phyloP scores from a whole-genome alignment of 2,329 filamentous ascomycete species.

The Penicillium psychrosexuale region DNA sequence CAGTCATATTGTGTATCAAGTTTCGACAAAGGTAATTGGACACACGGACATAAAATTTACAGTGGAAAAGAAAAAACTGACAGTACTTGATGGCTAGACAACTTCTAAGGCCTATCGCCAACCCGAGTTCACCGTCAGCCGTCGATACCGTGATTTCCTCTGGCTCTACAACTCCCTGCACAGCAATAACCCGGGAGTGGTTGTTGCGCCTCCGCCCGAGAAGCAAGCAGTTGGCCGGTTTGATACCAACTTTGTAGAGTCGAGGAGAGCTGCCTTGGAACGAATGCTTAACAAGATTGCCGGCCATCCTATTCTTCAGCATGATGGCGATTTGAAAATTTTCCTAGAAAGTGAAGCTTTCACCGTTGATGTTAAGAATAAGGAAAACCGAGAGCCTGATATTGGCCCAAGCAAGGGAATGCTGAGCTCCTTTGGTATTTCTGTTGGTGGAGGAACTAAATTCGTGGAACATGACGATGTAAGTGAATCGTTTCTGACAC shows the following conservation, averaged over 20 bases:
- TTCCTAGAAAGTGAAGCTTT: slow-evolving; percentile 96
- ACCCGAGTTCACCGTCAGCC: slow-evolving; percentile 86
- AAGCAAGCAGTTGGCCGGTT: slow-evolving; percentile 97
- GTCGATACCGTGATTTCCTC: slow-evolving; percentile 92
- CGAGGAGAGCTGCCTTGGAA: slow-evolving; percentile 82
- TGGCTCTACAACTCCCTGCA: slow-evolving; percentile 97
- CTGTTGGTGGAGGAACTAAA: slow-evolving; percentile 71
- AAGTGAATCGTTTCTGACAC: slow-evolving; percentile 37
- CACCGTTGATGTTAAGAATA: slow-evolving; percentile 95
- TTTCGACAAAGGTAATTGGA: slow-evolving; percentile 74
- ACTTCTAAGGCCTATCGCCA: slow-evolving; percentile 94
- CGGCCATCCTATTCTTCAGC: slow-evolving; percentile 81
- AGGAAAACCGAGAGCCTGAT: slow-evolving; percentile 84
- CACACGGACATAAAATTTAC: neutral
- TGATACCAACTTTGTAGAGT: slow-evolving; percentile 94
- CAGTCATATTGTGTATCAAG: slow-evolving; percentile 96
- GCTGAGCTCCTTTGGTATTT: slow-evolving; percentile 78
- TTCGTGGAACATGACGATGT: slow-evolving; percentile 98
- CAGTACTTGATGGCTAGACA: slow-evolving; percentile 56
- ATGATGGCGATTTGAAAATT: slow-evolving; percentile 89
- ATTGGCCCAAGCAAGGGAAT: slow-evolving; percentile 90
- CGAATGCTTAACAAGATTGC: slow-evolving; percentile 98
- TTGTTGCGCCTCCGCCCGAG: slow-evolving; percentile 92
- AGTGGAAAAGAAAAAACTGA: neutral
- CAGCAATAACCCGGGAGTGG: slow-evolving; percentile 88